phyloP scores from a whole-genome alignment of 495 filamentous ascomycete species.

The Neurospora intermedia region DNA sequence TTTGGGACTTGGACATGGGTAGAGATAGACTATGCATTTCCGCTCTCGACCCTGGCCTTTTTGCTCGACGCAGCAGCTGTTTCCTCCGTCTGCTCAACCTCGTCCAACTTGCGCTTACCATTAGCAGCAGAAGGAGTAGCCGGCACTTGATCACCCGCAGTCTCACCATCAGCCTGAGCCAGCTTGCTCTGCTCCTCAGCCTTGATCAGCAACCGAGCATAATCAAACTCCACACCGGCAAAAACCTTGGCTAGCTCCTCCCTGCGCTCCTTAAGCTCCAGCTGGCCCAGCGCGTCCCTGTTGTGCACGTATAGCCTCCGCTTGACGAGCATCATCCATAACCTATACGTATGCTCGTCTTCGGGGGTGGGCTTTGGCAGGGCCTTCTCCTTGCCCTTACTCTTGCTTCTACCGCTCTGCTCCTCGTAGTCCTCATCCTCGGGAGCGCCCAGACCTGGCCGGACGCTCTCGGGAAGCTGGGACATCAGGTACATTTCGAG shows the following conservation, averaged over 20 bases:
- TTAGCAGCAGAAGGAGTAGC: slow-evolving; percentile 9
- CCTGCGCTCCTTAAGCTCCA: slow-evolving; percentile 65
- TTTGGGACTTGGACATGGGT: not conserved
- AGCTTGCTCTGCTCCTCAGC: slow-evolving; percentile 17
- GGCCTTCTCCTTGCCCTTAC: slow-evolving; percentile 3
- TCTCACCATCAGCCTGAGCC: not conserved
- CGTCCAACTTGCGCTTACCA: slow-evolving; percentile 22
- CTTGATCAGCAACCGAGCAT: slow-evolving; percentile 51
- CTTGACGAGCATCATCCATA: slow-evolving; percentile 79
- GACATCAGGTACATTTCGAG: slow-evolving; percentile 84
- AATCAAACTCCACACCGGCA: slow-evolving; percentile 70
- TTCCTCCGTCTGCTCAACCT: not conserved
- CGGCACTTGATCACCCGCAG: not conserved
- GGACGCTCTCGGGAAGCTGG: slow-evolving; percentile 51
- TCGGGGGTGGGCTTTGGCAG: slow-evolving; percentile 19
- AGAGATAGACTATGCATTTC: not conserved
- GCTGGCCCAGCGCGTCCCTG: slow-evolving; percentile 61
- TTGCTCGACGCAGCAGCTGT: slow-evolving; percentile 16
- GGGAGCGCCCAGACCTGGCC: slow-evolving; percentile 28
- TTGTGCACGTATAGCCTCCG: slow-evolving; percentile 72
- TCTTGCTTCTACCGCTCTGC: not conserved
- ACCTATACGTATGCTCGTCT: slow-evolving; percentile 47
- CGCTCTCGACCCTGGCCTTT: slow-evolving; percentile 22
- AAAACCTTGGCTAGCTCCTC: slow-evolving; percentile 74
- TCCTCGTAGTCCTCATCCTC: not conserved